Percentiles rank a stretch among this genome's conserved stretches.
phyloP scores from a whole-genome alignment of 345 rosid genomes.

The thale cress (Arabidopsis thaliana) region TAIR10.1 NC_003075.7:12825501-12826000 shows the following conservation, averaged over 20 bases:
- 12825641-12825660: conserved; percentile 48
- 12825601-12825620: not conserved
- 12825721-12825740: conserved; percentile 97
- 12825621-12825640: not conserved
- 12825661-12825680: conserved; percentile 61
- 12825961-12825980: conserved; percentile 35
- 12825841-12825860: conserved; percentile 57
- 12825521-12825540: conserved; percentile 60
- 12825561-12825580: conserved; percentile 74
- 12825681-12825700: conserved; percentile 71
- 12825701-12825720: conserved; percentile 55
- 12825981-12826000: conserved; percentile 1
- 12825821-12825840: conserved; percentile 8
- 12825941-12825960: conserved; percentile 68
- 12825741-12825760: conserved; percentile 85
- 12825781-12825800: not conserved
- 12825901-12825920: conserved; percentile 88
- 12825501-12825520: conserved; percentile 65
- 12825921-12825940: conserved; percentile 86
- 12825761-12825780: conserved; percentile 67
- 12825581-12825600: conserved; percentile 43
- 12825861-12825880: conserved; percentile 90
- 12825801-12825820: not conserved
- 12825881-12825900: conserved; percentile 89
- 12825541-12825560: conserved; percentile 62